phyloP scores from a whole-genome alignment of 1,284 basidiomycete genomes.

The Sanghuangporus sanghuang region DNA sequence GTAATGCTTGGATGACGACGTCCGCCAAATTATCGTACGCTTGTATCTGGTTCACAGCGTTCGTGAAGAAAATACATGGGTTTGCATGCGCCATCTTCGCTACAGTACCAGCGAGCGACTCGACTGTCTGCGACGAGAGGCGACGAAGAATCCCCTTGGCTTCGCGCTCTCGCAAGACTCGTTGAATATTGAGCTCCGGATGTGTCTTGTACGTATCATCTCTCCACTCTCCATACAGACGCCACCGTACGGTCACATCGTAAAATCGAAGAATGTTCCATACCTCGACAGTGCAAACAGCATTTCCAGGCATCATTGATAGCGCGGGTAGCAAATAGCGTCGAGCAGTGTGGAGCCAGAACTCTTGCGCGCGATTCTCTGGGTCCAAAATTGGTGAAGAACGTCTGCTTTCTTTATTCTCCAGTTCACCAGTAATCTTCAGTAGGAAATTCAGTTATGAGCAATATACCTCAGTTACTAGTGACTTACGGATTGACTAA shows the following conservation, averaged over 20 bases:
- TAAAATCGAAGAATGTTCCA: constrained; percentile 83
- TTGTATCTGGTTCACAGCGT: constrained; percentile 92
- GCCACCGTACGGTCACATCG: constrained; percentile 79
- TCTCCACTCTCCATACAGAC: constrained; percentile 95
- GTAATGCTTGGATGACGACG: constrained; percentile 87
- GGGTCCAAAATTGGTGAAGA: constrained; percentile 47
- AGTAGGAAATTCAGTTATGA: constrained; percentile 29
- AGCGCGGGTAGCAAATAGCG: constrained; percentile 83
- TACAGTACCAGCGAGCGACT: constrained; percentile 80
- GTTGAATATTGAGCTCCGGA: constrained; percentile 68
- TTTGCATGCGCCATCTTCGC: constrained; percentile 94
- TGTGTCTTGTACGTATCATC: constrained; percentile 63
- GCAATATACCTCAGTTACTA: background rate
- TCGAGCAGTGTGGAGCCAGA: constrained; percentile 84
- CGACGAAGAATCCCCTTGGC: constrained; percentile 79
- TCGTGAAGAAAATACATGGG: constrained; percentile 87
- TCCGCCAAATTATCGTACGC: constrained; percentile 93
- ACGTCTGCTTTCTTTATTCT: constrained; percentile 30
- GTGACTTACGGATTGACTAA: constrained; percentile 36
- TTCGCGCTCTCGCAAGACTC: constrained; percentile 70
- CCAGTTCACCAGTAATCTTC: constrained; percentile 45
- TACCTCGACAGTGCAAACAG: constrained; percentile 81
- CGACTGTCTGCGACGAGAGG: constrained; percentile 77
- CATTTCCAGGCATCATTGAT: constrained; percentile 80
- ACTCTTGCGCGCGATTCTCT: constrained; percentile 50